Base-by-base conservation (phyloP, 176 grass and related monocot genomes). In the Zea luxurians region DNA sequence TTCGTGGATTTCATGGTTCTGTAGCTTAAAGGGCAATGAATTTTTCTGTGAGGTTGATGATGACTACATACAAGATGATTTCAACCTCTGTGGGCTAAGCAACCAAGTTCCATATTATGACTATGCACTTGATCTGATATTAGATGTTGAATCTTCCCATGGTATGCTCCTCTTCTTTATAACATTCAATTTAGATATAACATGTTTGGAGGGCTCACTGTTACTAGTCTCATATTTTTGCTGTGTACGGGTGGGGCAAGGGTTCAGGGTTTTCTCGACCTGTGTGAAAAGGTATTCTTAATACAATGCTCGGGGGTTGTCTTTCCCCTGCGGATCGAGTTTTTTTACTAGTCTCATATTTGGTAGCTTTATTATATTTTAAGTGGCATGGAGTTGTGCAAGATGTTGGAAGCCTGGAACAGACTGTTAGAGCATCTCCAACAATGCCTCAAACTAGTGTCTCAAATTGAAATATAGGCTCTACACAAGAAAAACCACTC, bases 1-100 rank as follows among this genome's bases (percentile, higher is more conserved):
- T 21, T 96, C 89, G 1, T 96, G 93, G 89, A 92, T 96, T 75
- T 96, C 89, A 71, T 96, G 93, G 93, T 96, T 96, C 44, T 96
- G 89, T 80, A 90, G 86, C 57, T 75, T 96, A 47, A 83, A 79
- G 66, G 93, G 93, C 7, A 96, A 92, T 57, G 90, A 96, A 64
- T 95, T 96, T 68, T 96, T 91, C 70, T 96, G 87, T 42, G 91
- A 93, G 81, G 82, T 96, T 71, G 93, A 96, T 62, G 93, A 96
- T 10, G 93, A 92, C 13, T 92, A 92, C 76, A 92, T 96, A 73
- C 89, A 96, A 78, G 89, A 96, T 17, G 93, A 96, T 77, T 96
- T 96, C 76, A 96, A 92, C 55, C 87, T 96, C 20, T 92, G 90
- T 44, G 90, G 93, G 40, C 85, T 96, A 65, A 90, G 90, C 38